Evolutionary conservation across 805 yeast species (phyloP), one percentile per base, ranked within the genome.

Genomic region (Myxozyma lipomycoides): DNA sequence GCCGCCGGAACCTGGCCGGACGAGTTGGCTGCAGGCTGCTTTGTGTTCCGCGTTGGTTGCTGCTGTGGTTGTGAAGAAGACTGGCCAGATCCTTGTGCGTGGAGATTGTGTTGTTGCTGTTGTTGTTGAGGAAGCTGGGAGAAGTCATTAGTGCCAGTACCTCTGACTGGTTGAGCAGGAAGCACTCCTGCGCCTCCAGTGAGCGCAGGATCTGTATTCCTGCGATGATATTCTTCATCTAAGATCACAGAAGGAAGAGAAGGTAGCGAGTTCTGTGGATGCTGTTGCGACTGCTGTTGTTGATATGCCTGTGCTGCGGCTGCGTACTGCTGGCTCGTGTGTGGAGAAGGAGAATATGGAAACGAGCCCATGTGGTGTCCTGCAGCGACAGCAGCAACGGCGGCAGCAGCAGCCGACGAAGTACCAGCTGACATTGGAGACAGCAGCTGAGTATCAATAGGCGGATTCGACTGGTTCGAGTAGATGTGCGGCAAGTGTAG

Each of bases 1-100:
- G 56, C 48, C 3, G 62, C 56, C 40, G 60, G 52, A 9, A 52
- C 46, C 38, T 43, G 53, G 18, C 62, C 57, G 22, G 61, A 49
- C 12, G 58, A 43, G 7, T 12, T 12, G 3, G 55, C 51, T 18
- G 26, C n/a, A 7, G 53, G 43, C 41, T 52, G 39, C 40, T 34
- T 42, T 6, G 47, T 34, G 24, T 41, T 35, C 18, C 48, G 46
- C 22, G 51, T 32, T 19, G 7, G 32, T 28, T 7, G 12, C 12
- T 28, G 32, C 19, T 24, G 36, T 10, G 50, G 40, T 23, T 26
- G 17, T 23, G 49, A 45, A n/a, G 9, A 45, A 3, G 50, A 28
- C 9, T 23, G 19, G 12, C 35, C 30, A 4, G 32, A 18, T 5
- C 32, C 24, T 41, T 21, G 21, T 19, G 37, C 22, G 21, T 24